Evolutionary conservation across 2,329 filamentous ascomycete species (phyloP).

Genomic region (Epichloe gansuensis): DNA sequence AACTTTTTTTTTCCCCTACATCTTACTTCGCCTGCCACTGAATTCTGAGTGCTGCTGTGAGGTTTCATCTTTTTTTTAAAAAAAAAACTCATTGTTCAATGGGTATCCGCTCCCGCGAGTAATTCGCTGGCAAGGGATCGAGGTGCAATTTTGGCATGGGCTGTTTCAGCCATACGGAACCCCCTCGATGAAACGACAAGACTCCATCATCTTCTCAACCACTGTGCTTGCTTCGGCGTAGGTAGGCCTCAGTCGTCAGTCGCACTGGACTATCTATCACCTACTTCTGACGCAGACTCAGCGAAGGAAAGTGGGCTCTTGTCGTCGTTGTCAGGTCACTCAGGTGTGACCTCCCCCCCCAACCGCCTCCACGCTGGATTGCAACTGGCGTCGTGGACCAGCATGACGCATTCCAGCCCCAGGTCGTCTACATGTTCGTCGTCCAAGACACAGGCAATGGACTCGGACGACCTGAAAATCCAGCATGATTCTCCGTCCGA

Average conservation of each 20-base stretch:
- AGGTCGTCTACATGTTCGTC: conserved; percentile 10
- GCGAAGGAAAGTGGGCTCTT: conserved; percentile 8
- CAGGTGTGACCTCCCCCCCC: conserved; percentile 1
- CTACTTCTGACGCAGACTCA: conserved; percentile 4
- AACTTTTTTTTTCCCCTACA: neutral
- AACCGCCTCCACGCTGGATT: conserved; percentile 11
- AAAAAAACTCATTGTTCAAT: too few species aligned
- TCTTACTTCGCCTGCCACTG: neutral
- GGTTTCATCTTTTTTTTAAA: too few species aligned
- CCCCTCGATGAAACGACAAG: conserved; percentile 16
- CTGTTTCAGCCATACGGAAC: conserved; percentile 8
- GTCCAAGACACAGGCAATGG: conserved; percentile 15
- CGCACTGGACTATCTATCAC: conserved; percentile 4
- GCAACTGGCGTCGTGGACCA: conserved; percentile 10
- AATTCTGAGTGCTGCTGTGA: neutral
- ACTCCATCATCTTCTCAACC: conserved; percentile 8
- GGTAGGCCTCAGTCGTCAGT: neutral
- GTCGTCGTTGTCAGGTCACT: neutral
- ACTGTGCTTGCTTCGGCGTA: conserved; percentile 7
- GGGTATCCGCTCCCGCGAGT: too few species aligned
- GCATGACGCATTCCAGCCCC: conserved; percentile 17
- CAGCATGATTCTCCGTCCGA: conserved; percentile 17
- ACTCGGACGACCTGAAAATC: conserved; percentile 13
- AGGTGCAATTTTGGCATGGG: conserved; percentile 4
- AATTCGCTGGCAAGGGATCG: neutral